Base-by-base conservation (phyloP, 805 yeast species). In the Metschnikowia sp. region DNA sequence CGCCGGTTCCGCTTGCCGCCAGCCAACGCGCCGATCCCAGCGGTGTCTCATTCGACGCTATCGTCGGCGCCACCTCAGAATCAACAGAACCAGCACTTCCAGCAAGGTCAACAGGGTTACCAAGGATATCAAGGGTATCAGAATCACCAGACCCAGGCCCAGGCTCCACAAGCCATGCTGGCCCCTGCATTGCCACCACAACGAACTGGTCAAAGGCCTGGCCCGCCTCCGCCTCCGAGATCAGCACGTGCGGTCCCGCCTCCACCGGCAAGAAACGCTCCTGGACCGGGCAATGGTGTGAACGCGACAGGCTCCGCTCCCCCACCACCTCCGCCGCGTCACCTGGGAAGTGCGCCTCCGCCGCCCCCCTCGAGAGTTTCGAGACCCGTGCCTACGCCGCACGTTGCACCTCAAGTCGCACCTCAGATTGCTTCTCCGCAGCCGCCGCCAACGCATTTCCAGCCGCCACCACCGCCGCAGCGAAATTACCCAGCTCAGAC, bases 321-420 rank as follows among this genome's bases (percentile, higher is more conserved):
- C 3, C 31, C 58, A 49, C 39, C 51, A 49, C 47, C 58, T 3
- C 62, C 58, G 12, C 63, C 61, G 30, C 63, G 64, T 13, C 50
- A 51, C 26, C 19, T 45, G n/a, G 48, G 44, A 13, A 36, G 19
- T 11, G 44, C 57, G 9, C 62, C 68, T 2, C 70, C 70, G 13
- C 66, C 68, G 2, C 69, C 70, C 4, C 70, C 70, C 11, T 59
- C 67, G 28, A 53, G 69, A 46, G 56, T 59, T 8, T 46, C 57
- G 4, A 44, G 56, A 30, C 57, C 54, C 1, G 51, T 51, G 3
- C 53, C 61, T 12, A 47, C 57, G 9, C 47, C 41, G 5, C 36
- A 53, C 36, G 50, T 61, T 26, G 53, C 59, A 3, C 52, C 55
- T n/a, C 50, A 22, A 22, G 26, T 22, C 7, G 19, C 22, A 3